These are phyloP conservation scores for Epithele typhae DNA, from an alignment of 768 basidiomycete genomes.

Conservation along the genomic window DNA sequence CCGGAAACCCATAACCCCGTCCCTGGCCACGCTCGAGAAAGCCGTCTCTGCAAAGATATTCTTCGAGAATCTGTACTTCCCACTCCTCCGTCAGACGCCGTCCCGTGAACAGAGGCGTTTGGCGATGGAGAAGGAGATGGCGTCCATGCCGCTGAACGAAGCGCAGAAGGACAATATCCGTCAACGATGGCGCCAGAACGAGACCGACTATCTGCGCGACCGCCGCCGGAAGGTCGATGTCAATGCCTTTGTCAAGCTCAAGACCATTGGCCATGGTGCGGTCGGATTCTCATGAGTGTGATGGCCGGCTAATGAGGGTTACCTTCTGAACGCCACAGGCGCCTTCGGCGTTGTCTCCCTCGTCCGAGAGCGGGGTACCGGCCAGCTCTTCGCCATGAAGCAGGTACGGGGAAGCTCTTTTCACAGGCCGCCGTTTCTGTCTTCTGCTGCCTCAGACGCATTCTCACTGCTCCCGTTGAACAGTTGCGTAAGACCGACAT, in stretches of 20 bases:
- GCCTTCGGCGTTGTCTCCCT: slow-evolving; percentile 96
- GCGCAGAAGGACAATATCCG: slow-evolving; percentile 69
- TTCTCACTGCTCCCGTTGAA: slow-evolving; percentile 17
- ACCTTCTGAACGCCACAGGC: slow-evolving; percentile 40
- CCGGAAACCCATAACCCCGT: slow-evolving; percentile 69
- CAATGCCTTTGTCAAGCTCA: slow-evolving; percentile 81
- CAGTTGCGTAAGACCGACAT: slow-evolving; percentile 87
- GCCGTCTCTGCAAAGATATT: slow-evolving; percentile 90
- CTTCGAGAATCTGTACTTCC: slow-evolving; percentile 90
- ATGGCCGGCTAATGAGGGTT: slow-evolving; percentile 12
- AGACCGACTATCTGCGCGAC: slow-evolving; percentile 87
- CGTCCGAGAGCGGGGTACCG: slow-evolving; percentile 76
- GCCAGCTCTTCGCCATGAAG: slow-evolving; percentile 92
- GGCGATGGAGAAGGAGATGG: slow-evolving; percentile 88
- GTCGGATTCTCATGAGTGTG: slow-evolving; percentile 14
- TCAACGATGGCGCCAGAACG: slow-evolving; percentile 77
- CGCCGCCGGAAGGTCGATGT: slow-evolving; percentile 77
- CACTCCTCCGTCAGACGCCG: slow-evolving; percentile 76
- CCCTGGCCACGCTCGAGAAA: slow-evolving; percentile 88
- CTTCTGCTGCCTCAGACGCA: slow-evolving; percentile 15
- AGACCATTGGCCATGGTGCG: slow-evolving; percentile 92
- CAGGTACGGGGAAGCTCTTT: no score
- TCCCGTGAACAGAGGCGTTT: slow-evolving; percentile 81
- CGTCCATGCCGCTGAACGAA: slow-evolving; percentile 63
- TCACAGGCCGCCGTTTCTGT: no score